Evolutionary conservation across 192 early-diverging fungal genomes (phyloP).

Genomic region (Phycomyces nitens): DNA sequence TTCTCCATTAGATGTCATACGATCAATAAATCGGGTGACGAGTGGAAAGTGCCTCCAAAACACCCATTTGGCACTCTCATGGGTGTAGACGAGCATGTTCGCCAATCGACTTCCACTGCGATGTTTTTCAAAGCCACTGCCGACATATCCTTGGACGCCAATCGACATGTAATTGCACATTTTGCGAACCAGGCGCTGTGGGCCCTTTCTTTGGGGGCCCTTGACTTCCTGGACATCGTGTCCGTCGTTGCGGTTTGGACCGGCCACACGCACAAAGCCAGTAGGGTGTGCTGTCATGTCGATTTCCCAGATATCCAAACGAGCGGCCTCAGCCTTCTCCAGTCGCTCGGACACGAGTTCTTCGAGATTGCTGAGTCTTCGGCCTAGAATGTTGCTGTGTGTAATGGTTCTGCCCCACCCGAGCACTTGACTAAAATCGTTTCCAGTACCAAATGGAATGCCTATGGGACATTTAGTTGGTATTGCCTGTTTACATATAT

Average conservation of each 20-base stretch:
- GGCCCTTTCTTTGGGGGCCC: neutral
- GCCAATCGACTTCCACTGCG: constrained; percentile 57
- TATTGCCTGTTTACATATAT: too few species aligned
- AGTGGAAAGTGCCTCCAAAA: constrained; percentile 57
- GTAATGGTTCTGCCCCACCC: constrained; percentile 71
- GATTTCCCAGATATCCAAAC: constrained; percentile 70
- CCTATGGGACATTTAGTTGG: too few species aligned
- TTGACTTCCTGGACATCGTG: constrained; percentile 27
- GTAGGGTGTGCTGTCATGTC: constrained; percentile 54
- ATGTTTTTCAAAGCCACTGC: constrained; percentile 65
- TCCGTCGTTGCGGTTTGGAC: constrained; percentile 45
- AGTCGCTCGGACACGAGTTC: constrained; percentile 53
- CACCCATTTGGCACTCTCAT: constrained; percentile 61
- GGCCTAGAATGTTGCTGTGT: constrained; percentile 55
- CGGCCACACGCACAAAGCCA: constrained; percentile 61
- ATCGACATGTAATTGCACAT: constrained; percentile 74
- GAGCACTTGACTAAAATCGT: constrained; percentile 68
- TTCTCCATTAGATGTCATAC: constrained; percentile 45
- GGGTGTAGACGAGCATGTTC: constrained; percentile 65
- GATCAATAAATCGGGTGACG: constrained; percentile 57
- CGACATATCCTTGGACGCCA: constrained; percentile 72
- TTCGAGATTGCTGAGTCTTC: constrained; percentile 53
- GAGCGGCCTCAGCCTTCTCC: constrained; percentile 52
- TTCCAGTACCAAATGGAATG: constrained; percentile 75
- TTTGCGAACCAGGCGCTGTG: constrained; percentile 34